A percentile compares a stretch with the other conserved stretches of the same genome.
Evolutionary conservation across 139 green algal genomes (phyloP).

Genomic region (Picochlorum sp.): DNA sequence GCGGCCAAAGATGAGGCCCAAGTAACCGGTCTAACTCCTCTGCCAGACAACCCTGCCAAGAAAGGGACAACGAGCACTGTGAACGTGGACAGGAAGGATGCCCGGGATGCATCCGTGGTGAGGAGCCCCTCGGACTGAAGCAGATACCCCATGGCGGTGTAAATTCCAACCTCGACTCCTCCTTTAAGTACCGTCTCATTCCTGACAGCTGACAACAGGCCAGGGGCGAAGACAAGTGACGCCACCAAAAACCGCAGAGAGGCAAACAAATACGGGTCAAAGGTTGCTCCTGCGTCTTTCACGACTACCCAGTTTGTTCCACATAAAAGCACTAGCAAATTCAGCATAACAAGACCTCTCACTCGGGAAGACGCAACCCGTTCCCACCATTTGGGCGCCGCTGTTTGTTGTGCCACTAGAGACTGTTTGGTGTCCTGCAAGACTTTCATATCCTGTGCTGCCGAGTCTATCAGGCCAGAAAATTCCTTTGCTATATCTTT

Average conservation of each 20-base stretch:
- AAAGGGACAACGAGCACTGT: conserved; percentile 76
- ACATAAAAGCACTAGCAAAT: conserved; percentile 29
- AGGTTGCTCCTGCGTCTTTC: conserved; percentile 20
- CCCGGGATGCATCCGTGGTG: conserved; percentile 55
- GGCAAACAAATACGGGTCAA: conserved; percentile 27
- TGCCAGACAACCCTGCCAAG: conserved; percentile 53
- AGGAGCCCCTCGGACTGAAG: conserved; percentile 52
- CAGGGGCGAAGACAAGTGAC: conserved; percentile 33
- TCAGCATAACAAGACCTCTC: conserved; percentile 26
- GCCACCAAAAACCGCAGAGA: conserved; percentile 34
- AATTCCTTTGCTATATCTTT: too few species aligned
- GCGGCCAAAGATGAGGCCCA: conserved; percentile 49
- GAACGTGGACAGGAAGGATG: conserved; percentile 69
- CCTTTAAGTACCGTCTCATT: conserved; percentile 14
- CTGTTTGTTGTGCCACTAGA: too few species aligned
- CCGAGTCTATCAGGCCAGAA: too few species aligned
- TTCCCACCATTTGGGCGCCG: too few species aligned
- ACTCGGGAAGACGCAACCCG: neutral
- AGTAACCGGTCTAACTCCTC: conserved; percentile 44
- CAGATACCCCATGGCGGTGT: conserved; percentile 37
- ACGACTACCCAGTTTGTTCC: conserved; percentile 40
- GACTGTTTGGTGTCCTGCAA: too few species aligned
- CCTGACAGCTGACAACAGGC: conserved; percentile 11
- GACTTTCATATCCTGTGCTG: too few species aligned
- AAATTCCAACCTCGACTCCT: conserved; percentile 35